phyloP scores from a whole-genome alignment of 179 eudicot genomes.

The Beta corolliflora region DNA sequence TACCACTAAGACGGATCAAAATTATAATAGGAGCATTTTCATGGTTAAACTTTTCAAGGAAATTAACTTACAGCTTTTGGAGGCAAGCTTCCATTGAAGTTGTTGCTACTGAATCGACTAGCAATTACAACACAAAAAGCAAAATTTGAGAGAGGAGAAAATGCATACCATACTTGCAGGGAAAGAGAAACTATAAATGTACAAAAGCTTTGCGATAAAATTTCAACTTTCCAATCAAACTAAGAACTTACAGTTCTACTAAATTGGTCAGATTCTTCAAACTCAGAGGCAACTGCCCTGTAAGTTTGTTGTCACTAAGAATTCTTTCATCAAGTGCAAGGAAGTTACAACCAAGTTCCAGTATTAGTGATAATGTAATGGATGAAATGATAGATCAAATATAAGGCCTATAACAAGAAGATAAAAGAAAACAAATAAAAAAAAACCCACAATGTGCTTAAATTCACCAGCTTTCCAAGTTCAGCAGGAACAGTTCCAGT shows the following conservation, averaged over 20 bases:
- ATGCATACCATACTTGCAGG: neutral
- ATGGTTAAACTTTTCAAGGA: neutral
- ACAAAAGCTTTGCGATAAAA: neutral
- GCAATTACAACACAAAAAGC: neutral
- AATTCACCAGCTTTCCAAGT: slow-evolving; percentile 44
- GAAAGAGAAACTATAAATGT: neutral
- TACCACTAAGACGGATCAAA: neutral
- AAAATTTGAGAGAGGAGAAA: neutral
- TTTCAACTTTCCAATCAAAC: neutral
- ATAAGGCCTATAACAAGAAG: neutral
- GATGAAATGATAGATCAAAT: neutral
- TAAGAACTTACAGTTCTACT: slow-evolving; percentile 40
- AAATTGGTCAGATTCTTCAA: slow-evolving; percentile 38
- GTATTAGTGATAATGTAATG: neutral
- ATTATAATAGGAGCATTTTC: neutral
- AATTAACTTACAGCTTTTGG: slow-evolving; percentile 32
- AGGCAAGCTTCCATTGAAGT: slow-evolving; percentile 48
- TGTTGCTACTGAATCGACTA: slow-evolving; percentile 47
- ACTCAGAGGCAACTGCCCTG: slow-evolving; percentile 40
- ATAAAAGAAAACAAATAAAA: neutral
- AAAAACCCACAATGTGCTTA: slow-evolving; percentile 34
- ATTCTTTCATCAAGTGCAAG: slow-evolving; percentile 23
- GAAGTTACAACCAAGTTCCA: neutral
- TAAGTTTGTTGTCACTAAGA: slow-evolving; percentile 44
- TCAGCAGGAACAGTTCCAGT: slow-evolving; percentile 52